phyloP scores from a whole-genome alignment of 768 basidiomycete genomes.

The Phallus indusiatus region DNA sequence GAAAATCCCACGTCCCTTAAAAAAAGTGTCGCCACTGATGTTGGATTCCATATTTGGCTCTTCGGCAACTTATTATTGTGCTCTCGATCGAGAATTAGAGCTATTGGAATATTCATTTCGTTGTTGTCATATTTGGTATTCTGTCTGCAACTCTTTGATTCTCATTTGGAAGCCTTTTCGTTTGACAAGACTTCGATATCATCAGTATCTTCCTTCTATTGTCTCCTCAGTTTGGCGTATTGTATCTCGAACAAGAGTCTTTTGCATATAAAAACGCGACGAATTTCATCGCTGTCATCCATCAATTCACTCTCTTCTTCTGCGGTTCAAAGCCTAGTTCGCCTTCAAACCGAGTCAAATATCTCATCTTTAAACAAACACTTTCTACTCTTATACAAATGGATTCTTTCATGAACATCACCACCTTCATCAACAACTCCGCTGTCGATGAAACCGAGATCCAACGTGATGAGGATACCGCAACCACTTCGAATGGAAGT shows the following conservation, averaged over 20 bases:
- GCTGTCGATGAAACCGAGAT: not conserved
- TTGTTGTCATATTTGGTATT: not conserved
- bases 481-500: not conserved
- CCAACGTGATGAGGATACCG: not conserved
- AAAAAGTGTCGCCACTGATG: not conserved
- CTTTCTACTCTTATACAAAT: not conserved
- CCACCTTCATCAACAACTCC: not conserved
- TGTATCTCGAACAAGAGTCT: not conserved
- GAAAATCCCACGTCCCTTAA: not conserved
- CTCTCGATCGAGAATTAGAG: not conserved
- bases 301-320: not conserved
- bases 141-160: not conserved
- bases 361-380: not conserved
- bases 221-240: not conserved
- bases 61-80: not conserved
- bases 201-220: not conserved
- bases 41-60: too few relatives aligned
- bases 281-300: not conserved
- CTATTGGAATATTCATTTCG: not conserved
- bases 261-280: not conserved
- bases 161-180: not conserved
- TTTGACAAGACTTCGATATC: not conserved
- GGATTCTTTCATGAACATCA: not conserved
- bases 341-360: not conserved
- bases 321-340: not conserved